These are phyloP conservation scores for Daldinia bambusicola DNA, from an alignment of 495 filamentous ascomycete genomes.

Conservation along the genomic window DNA sequence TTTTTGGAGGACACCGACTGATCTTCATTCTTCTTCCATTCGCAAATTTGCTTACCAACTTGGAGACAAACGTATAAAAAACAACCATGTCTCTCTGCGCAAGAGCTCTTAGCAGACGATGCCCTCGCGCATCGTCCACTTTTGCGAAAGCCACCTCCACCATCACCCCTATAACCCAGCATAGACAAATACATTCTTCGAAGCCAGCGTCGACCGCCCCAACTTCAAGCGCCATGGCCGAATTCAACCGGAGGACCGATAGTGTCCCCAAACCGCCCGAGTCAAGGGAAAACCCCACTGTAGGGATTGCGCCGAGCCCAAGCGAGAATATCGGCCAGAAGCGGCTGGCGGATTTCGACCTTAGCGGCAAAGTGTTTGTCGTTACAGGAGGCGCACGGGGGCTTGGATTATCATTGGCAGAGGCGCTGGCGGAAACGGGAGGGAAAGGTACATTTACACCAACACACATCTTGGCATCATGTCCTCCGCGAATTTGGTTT, in stretches of 20 bases:
- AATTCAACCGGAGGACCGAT: constrained; percentile 16
- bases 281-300: constrained; percentile 34
- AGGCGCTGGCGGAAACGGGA: constrained; percentile 76
- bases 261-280: constrained; percentile 34
- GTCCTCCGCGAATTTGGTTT: not conserved
- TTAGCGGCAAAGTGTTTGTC: constrained; percentile 66
- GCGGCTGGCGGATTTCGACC: constrained; percentile 59
- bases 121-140: constrained; percentile 9
- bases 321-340: constrained; percentile 41
- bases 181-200: constrained; percentile 29
- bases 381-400: constrained; percentile 72
- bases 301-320: constrained; percentile 34
- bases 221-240: constrained; percentile 10
- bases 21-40: constrained; percentile 15
- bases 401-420: constrained; percentile 72
- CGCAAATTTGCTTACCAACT: constrained; percentile 6
- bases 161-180: constrained; percentile 7
- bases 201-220: constrained; percentile 21
- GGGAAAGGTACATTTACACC: constrained; percentile 62
- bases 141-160: constrained; percentile 6
- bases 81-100: constrained; percentile 27
- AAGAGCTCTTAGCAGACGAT: constrained; percentile 22
- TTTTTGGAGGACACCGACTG: not conserved
- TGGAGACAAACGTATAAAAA: not conserved
- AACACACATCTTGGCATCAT: not conserved